Conservation (phyloP, 139 green algal species). For the Choricystis sp. region DNA sequence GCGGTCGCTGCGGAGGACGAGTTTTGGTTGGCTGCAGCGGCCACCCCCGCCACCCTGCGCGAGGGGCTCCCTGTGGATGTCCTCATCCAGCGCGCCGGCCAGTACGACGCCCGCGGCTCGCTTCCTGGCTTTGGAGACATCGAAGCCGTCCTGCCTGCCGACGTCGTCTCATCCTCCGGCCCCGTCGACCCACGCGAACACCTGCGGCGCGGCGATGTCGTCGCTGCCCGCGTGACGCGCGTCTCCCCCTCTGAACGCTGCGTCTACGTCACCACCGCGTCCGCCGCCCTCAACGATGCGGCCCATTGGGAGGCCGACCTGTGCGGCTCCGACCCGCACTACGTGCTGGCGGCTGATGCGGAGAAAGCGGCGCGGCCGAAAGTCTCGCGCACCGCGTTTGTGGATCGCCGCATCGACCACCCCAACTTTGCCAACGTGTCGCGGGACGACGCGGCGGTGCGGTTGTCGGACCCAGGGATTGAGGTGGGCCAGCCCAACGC, state of each 20-base stretch:
- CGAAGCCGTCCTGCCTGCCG: slow-evolving; percentile 24
- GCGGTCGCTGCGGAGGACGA: slow-evolving; percentile 19
- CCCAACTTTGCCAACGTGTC: background rate
- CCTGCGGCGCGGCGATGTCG: slow-evolving; percentile 11
- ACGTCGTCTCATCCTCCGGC: slow-evolving; percentile 8
- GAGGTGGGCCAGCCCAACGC: background rate
- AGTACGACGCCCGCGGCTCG: slow-evolving; percentile 5
- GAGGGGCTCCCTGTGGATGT: slow-evolving; percentile 29
- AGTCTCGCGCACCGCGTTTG: background rate
- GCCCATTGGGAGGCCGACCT: slow-evolving; percentile 21
- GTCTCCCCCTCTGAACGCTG: slow-evolving; percentile 2
- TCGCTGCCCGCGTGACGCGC: slow-evolving; percentile 18
- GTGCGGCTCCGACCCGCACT: slow-evolving; percentile 7
- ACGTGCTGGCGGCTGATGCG: slow-evolving; percentile 6
- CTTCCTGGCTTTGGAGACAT: slow-evolving; percentile 24
- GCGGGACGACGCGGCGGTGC: background rate
- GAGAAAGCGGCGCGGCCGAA: background rate
- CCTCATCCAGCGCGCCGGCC: slow-evolving; percentile 10
- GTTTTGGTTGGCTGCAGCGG: slow-evolving; percentile 39
- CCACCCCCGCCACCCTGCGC: slow-evolving; percentile 27
- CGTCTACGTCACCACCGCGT: slow-evolving; percentile 14
- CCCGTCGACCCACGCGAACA: slow-evolving; percentile 13
- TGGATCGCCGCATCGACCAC: background rate
- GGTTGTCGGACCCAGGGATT: background rate
- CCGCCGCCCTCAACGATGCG: slow-evolving; percentile 14